Conservation (phyloP, 352 stramenopile species). For the Phytopythium ostracodes region DNA sequence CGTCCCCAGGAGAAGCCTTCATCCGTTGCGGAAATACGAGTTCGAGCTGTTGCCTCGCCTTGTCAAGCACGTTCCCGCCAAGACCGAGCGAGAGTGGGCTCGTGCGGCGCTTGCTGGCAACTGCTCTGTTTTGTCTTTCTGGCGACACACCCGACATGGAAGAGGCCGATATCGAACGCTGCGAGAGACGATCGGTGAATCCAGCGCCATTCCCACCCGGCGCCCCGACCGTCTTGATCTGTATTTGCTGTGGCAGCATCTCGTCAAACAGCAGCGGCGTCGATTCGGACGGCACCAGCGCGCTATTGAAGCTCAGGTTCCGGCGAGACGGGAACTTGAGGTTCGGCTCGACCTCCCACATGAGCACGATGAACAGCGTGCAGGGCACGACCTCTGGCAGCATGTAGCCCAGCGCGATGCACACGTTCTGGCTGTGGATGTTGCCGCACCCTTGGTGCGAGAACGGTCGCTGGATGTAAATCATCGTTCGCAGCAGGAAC, state of each 20-base stretch:
- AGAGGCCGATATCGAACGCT: conserved; percentile 5
- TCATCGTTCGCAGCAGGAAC: conserved; percentile 67
- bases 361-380: conserved; percentile 76
- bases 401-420: conserved; percentile 67
- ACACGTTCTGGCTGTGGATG: conserved; percentile 56
- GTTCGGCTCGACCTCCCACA: conserved; percentile 82
- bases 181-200: not conserved
- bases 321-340: conserved; percentile 54
- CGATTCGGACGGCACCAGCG: conserved; percentile 28
- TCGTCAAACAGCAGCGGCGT: conserved; percentile 49
- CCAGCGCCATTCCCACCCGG: not conserved
- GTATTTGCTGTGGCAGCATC: conserved; percentile 11
- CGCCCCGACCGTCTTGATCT: conserved; percentile 9
- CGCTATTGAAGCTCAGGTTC: conserved; percentile 42
- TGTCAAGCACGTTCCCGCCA: conserved; percentile 45
- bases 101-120: conserved; percentile 19
- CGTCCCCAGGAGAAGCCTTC: not conserved
- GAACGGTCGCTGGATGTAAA: conserved; percentile 80
- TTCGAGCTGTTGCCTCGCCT: conserved; percentile 35
- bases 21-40: conserved; percentile 14
- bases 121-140: not conserved
- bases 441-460: conserved; percentile 67
- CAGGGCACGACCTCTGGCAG: conserved; percentile 72
- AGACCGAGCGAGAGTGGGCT: conserved; percentile 64
- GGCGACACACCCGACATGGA: not conserved